Evolutionary conservation across 176 grass and related monocot species (phyloP).

Genomic region (Hyparrhenia diplandra): DNA sequence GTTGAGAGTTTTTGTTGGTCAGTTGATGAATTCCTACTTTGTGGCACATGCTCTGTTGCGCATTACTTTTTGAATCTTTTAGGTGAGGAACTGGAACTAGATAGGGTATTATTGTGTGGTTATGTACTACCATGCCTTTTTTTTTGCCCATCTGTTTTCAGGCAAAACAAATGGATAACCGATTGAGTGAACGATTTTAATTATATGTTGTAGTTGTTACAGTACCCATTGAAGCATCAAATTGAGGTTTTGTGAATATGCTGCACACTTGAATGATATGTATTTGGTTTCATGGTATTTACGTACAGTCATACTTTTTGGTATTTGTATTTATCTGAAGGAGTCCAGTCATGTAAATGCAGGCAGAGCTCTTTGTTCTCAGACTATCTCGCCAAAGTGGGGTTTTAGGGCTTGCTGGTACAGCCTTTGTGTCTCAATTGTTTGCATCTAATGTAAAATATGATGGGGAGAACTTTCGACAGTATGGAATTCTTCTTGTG

Average conservation of each 20-base stretch:
- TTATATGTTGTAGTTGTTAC: background rate
- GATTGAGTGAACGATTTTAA: background rate
- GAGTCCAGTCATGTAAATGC: slow-evolving; percentile 23
- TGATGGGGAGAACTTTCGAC: slow-evolving; percentile 38
- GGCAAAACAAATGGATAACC: background rate
- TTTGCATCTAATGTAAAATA: slow-evolving; percentile 58
- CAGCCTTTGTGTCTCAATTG: slow-evolving; percentile 80
- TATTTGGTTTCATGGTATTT: slow-evolving; percentile 16
- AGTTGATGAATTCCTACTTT: background rate
- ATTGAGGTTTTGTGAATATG: too few species aligned
- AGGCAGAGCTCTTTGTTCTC: slow-evolving; percentile 93
- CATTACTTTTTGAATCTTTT: background rate
- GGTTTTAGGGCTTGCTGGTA: slow-evolving; percentile 95
- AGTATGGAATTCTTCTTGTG: slow-evolving; percentile 63
- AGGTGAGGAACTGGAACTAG: background rate
- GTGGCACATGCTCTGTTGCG: background rate
- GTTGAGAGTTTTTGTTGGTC: background rate
- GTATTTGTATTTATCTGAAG: slow-evolving; percentile 15
- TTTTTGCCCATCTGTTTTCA: background rate
- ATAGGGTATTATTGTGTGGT: slow-evolving; percentile 6
- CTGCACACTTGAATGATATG: too few species aligned
- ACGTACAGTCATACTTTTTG: background rate
- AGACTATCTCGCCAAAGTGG: slow-evolving; percentile 92
- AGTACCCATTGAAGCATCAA: background rate
- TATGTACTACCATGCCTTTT: background rate